Evolutionary conservation across 2,329 filamentous ascomycete species (phyloP).

Genomic region (Scedosporium minutisporum): DNA sequence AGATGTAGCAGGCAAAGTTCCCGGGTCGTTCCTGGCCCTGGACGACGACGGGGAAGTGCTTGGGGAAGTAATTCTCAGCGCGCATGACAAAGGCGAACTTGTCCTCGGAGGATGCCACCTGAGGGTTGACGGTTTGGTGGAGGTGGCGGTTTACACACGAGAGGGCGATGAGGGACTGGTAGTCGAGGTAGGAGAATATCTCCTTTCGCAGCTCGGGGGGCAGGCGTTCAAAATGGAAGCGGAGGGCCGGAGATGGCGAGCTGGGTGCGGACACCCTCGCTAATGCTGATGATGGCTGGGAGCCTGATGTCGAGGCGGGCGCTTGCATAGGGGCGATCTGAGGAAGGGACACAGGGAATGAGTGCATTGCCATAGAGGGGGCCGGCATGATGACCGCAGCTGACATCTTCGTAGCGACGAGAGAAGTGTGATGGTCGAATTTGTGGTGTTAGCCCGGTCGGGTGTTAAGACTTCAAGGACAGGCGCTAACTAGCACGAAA

Average conservation of each 20-base stretch:
- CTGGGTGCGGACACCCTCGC: neutral
- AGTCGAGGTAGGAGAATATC: constrained; percentile 26
- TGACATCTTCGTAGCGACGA: neutral
- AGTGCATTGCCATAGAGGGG: neutral
- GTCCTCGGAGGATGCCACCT: constrained; percentile 24
- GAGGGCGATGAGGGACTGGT: constrained; percentile 29
- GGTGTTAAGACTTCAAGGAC: no score
- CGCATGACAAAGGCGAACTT: constrained; percentile 31
- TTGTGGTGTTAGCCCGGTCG: no score
- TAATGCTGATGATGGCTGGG: constrained; percentile 5
- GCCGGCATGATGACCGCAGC: neutral
- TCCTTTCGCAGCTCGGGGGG: constrained; percentile 23
- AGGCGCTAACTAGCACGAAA: no score
- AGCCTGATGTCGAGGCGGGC: constrained; percentile 7
- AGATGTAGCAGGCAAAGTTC: constrained; percentile 32
- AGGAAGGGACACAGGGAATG: neutral
- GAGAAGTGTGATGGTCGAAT: no score
- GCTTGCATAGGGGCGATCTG: neutral
- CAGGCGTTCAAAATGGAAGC: constrained; percentile 21
- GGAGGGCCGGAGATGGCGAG: constrained; percentile 1
- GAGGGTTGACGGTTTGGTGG: constrained; percentile 22
- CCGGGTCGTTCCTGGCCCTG: constrained; percentile 26
- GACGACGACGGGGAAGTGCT: constrained; percentile 28
- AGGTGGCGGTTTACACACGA: constrained; percentile 26
- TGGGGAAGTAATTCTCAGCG: constrained; percentile 29